A percentile compares a stretch with the other conserved stretches of the same genome.
phyloP scores from a whole-genome alignment of 2,329 filamentous ascomycete genomes.

The Aspergillus candidus region DNA sequence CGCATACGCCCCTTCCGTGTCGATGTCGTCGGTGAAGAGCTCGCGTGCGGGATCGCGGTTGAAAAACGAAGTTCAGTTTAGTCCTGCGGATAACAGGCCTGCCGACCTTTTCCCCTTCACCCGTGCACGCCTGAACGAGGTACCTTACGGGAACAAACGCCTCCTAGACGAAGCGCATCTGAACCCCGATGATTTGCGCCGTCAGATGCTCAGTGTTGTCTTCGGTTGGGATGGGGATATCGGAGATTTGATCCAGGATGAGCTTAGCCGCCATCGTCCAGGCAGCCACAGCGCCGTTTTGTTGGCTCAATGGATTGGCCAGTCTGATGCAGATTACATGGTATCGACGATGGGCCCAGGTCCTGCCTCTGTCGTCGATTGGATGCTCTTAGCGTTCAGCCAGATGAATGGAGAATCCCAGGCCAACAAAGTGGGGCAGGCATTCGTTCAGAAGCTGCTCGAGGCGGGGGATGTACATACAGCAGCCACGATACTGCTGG shows the following conservation, averaged over 20 bases:
- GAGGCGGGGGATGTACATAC: slow-evolving; percentile 88
- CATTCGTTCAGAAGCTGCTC: slow-evolving; percentile 83
- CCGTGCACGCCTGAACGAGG: slow-evolving; percentile 70
- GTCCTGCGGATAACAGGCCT: slow-evolving; percentile 62
- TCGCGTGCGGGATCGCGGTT: slow-evolving; percentile 58
- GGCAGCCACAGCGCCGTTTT: slow-evolving; percentile 75
- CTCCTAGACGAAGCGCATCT: slow-evolving; percentile 53
- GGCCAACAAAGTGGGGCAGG: slow-evolving; percentile 82
- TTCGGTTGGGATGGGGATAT: slow-evolving; percentile 93
- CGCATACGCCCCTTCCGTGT: slow-evolving; percentile 39
- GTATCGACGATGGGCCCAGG: slow-evolving; percentile 66
- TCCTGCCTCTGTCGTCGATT: slow-evolving; percentile 88
- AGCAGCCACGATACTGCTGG: slow-evolving; percentile 85
- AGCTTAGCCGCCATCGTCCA: slow-evolving; percentile 65
- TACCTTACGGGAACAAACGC: slow-evolving; percentile 69
- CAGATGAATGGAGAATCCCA: slow-evolving; percentile 73
- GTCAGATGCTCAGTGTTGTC: slow-evolving; percentile 86
- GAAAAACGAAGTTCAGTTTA: slow-evolving; percentile 72
- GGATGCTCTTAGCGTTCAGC: slow-evolving; percentile 91
- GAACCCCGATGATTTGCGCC: slow-evolving; percentile 70
- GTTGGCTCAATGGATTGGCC: slow-evolving; percentile 86
- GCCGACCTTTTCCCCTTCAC: slow-evolving; percentile 83
- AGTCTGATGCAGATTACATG: slow-evolving; percentile 76
- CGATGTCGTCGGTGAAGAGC: slow-evolving; percentile 43
- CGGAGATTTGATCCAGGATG: slow-evolving; percentile 73